Base-by-base conservation (phyloP, 2,329 filamentous ascomycete species). In the Calonectria ilicicola region DNA sequence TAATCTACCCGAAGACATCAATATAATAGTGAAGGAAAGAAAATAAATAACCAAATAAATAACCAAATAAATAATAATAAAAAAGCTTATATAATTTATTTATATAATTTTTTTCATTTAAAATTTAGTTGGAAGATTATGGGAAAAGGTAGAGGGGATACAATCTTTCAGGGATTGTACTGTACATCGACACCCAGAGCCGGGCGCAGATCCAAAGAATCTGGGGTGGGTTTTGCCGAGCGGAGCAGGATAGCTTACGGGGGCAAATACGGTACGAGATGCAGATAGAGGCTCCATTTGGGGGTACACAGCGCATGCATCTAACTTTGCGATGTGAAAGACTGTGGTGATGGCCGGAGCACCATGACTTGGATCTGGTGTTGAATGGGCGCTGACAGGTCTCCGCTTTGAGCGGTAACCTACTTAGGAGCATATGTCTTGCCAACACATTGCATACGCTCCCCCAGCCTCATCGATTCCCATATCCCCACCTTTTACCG, bases 401-500 rank as follows among this genome's bases (percentile, higher is more conserved):
- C 5, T 35, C 19, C 64, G 27, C n/a, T 58, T 58, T 46, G 12
- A 56, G 23, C 17, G 35, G 47, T 67, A 56, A 47, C 35, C 65
- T 38, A 70, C 47, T 56, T 58, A 58, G 35, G 21, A 17, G 27
- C 42, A 35, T 49, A 63, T 53, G 62, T 65, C 40, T 47, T 21
- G 67, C 53, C 68, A 32, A 5, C 29, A 69, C 70, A 65, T 38
- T 23, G 62, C 65, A 68, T 75, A 72, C 19, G 19, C 29, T 53
- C 76, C 72, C 77, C 77, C 77, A 79, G 76, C 77, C 75, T 76
- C 75, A 75, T 72, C 49, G 68, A 75, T 79, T 49, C 66, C 40
- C 58, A 65, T 72, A 66, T 74, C 77, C 71, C 72, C 72, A 72
- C 72, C 74, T 78, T 68, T 75, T 74, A 67, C 76, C 67, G 63